These are phyloP conservation scores for Zygotorulaspora chibaensis DNA, from an alignment of 805 yeast genomes.

Conservation along the genomic window DNA sequence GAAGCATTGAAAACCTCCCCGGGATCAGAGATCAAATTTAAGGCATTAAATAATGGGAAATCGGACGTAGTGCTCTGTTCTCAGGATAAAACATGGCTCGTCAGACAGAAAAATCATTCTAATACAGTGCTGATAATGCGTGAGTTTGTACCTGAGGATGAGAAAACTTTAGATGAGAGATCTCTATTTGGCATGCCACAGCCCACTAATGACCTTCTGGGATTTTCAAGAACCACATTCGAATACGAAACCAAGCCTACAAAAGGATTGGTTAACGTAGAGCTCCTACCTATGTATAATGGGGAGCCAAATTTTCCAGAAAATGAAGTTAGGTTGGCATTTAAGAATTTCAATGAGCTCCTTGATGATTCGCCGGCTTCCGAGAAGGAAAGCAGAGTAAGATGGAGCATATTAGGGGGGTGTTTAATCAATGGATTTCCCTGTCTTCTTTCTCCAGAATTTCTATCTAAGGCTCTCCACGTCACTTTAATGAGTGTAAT, in stretches of 20 bases:
- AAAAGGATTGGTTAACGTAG: conserved; percentile 33
- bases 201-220: conserved; percentile 33
- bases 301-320: conserved; percentile 27
- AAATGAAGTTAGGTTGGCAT: conserved; percentile 4
- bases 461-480: conserved; percentile 36
- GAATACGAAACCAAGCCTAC: conserved; percentile 38
- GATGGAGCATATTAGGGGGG: conserved; percentile 56
- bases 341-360: conserved; percentile 35
- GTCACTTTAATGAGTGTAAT: conserved; percentile 38
- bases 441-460: conserved; percentile 35
- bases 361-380: conserved; percentile 51
- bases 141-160: conserved; percentile 24
- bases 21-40: conserved; percentile 23
- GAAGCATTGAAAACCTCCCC: conserved; percentile 29
- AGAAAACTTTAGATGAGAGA: conserved; percentile 14
- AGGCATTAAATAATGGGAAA: conserved; percentile 28
- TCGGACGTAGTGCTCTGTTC: conserved; percentile 61
- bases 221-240: conserved; percentile 26
- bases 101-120: conserved; percentile 82
- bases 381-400: conserved; percentile 43
- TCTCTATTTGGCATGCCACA: conserved; percentile 34
- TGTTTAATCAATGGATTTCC: conserved; percentile 46
- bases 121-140: conserved; percentile 65
- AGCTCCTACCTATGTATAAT: conserved; percentile 37
- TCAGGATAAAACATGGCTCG: conserved; percentile 49